Percentiles rank a stretch among this genome's conserved stretches.
Conservation (phyloP, 2,329 filamentous ascomycete species). For the Ilyonectria mors-panacis region DNA sequence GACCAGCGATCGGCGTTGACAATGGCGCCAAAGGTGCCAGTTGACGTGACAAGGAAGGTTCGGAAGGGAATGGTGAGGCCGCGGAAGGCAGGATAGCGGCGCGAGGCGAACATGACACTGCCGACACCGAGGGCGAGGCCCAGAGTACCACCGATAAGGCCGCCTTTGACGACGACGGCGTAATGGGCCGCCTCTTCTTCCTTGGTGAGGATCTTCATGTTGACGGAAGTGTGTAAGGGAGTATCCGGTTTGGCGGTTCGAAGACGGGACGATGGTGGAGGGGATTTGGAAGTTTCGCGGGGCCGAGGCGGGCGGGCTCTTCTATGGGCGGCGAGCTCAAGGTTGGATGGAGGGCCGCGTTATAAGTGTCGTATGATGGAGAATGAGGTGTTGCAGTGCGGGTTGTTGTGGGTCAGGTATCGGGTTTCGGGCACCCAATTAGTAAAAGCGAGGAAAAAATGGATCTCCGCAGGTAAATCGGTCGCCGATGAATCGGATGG, state of each 20-base stretch:
- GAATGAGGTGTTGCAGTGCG: constrained; percentile 25
- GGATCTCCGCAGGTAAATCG: constrained; percentile 21
- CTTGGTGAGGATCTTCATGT: constrained; percentile 96
- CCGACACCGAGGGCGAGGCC: constrained; percentile 78
- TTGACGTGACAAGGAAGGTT: constrained; percentile 87
- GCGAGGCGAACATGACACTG: constrained; percentile 77
- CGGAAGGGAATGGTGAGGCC: constrained; percentile 90
- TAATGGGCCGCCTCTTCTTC: constrained; percentile 94
- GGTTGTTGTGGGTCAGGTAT: constrained; percentile 16
- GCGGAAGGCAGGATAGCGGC: constrained; percentile 84
- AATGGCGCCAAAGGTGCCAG: constrained; percentile 89
- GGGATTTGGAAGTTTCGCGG: constrained; percentile 16
- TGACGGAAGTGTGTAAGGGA: constrained; percentile 37
- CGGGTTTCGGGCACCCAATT: constrained; percentile 14
- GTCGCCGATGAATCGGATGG: constrained; percentile 22
- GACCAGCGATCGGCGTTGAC: constrained; percentile 84
- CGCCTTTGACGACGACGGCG: constrained; percentile 83
- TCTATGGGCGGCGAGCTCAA: constrained; percentile 10
- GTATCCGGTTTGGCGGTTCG: neutral
- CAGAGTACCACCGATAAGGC: constrained; percentile 77
- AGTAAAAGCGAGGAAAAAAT: constrained; percentile 19
- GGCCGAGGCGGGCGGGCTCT: constrained; percentile 16
- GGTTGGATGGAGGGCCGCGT: constrained; percentile 1
- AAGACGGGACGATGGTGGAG: neutral
- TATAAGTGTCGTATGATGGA: constrained; percentile 28